Percentiles rank a stretch among this genome's conserved stretches.
phyloP scores from a whole-genome alignment of 768 basidiomycete species.

The Infundibulicybe gibba region DNA sequence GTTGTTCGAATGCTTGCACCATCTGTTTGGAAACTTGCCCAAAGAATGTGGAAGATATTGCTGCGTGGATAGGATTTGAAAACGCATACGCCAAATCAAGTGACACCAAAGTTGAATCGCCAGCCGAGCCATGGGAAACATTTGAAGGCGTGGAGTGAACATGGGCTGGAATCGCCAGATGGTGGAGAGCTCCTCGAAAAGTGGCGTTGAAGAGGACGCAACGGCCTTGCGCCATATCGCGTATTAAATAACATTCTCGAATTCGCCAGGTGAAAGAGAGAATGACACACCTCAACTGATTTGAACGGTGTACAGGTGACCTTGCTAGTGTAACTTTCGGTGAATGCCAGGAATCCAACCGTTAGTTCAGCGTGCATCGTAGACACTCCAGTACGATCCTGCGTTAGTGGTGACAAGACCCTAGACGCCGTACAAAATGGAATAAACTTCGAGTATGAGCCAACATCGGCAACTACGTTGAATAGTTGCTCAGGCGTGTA shows the following conservation, averaged over 20 bases:
- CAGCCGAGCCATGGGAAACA: conserved; percentile 11
- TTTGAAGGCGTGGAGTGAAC: conserved; percentile 32
- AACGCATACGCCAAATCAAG: conserved; percentile 87
- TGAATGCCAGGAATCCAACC: conserved; percentile 84
- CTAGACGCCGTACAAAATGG: conserved; percentile 83
- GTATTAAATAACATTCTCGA: not conserved
- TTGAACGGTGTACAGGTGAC: conserved; percentile 79
- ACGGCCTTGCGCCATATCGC: conserved; percentile 47
- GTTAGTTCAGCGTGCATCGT: conserved; percentile 82
- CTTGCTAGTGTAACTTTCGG: conserved; percentile 82
- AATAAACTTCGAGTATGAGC: conserved; percentile 80
- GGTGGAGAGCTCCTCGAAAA: conserved; percentile 72
- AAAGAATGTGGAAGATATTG: conserved; percentile 82
- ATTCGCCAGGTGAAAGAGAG: not conserved
- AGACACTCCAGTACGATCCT: conserved; percentile 22
- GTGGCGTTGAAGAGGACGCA: conserved; percentile 63
- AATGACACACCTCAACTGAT: conserved; percentile 67
- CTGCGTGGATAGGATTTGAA: conserved; percentile 80
- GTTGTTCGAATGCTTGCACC: conserved; percentile 89
- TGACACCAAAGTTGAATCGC: conserved; percentile 72
- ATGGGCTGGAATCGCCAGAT: conserved; percentile 72
- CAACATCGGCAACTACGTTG: conserved; percentile 82
- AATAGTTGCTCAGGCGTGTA: conserved; percentile 81
- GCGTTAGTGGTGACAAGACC: conserved; percentile 40
- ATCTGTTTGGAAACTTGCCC: conserved; percentile 84